phyloP scores from a whole-genome alignment of 1,139 yeast species.

The Meyerozyma elateridarum region DNA sequence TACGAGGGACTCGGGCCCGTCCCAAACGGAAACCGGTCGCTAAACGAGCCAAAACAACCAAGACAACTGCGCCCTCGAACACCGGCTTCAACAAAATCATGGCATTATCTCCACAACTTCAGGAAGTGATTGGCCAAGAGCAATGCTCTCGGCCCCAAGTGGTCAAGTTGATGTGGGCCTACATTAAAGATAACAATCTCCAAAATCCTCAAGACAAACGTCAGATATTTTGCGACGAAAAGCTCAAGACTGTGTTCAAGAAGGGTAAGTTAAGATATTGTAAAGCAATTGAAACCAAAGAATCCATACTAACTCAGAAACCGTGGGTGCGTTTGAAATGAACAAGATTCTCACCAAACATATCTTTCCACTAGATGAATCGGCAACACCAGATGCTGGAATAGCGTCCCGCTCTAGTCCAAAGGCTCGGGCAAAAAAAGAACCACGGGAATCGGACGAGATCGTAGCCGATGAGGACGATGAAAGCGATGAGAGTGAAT shows the following conservation, averaged over 20 bases:
- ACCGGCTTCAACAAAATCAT: conserved; percentile 35
- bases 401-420: too few species aligned
- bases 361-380: conserved; percentile 42
- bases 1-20: conserved; percentile 5
- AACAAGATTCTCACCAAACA: conserved; percentile 57
- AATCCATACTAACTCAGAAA: conserved; percentile 27
- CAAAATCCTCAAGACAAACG: conserved; percentile 70
- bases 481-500: conserved; percentile 6
- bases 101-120: conserved; percentile 48
- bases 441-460: conserved; percentile 9
- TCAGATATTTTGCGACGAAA: conserved; percentile 65
- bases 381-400: too few species aligned
- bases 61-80: conserved; percentile 13
- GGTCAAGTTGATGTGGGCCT: conserved; percentile 68
- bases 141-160: conserved; percentile 62
- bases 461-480: conserved; percentile 8
- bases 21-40: conserved; percentile 4
- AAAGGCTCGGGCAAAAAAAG: too few species aligned
- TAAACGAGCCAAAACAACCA: conserved; percentile 7
- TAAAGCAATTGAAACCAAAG: not conserved
- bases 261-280: conserved; percentile 25
- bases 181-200: conserved; percentile 58
- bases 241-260: conserved; percentile 54
- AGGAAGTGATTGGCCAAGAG: conserved; percentile 36
- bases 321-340: conserved; percentile 63